Evolutionary conservation across 2,329 filamentous ascomycete species (phyloP).

Genomic region (Clonostachys chloroleuca): DNA sequence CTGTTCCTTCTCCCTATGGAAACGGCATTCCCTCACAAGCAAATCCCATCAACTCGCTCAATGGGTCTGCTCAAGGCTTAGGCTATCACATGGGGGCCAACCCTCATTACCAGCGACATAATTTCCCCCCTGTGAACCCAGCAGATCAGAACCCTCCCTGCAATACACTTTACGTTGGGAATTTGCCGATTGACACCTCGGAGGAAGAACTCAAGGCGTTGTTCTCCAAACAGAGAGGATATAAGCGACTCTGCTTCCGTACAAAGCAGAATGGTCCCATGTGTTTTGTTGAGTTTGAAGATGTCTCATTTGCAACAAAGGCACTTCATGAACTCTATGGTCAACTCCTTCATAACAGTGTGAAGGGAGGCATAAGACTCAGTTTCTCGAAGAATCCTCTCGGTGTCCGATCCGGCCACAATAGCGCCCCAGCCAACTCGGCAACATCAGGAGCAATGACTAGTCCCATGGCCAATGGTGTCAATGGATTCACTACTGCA

Average conservation of each 20-base stretch:
- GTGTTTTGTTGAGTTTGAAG: slow-evolving; percentile 99
- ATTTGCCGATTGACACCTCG: slow-evolving; percentile 85
- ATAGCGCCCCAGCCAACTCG: slow-evolving; percentile 18
- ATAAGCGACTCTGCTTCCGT: slow-evolving; percentile 91
- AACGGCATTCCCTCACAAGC: slow-evolving; percentile 31
- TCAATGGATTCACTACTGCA: slow-evolving; percentile 60
- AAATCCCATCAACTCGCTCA: slow-evolving; percentile 50
- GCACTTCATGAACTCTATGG: slow-evolving; percentile 88
- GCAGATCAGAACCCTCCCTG: slow-evolving; percentile 96
- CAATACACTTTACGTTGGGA: slow-evolving; percentile 98
- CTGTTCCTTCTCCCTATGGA: slow-evolving; percentile 40
- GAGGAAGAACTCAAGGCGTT: slow-evolving; percentile 94
- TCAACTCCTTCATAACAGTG: slow-evolving; percentile 79
- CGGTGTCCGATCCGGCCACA: slow-evolving; percentile 78
- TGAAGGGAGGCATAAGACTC: slow-evolving; percentile 90
- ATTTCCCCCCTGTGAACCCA: slow-evolving; percentile 83
- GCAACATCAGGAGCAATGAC: neutral
- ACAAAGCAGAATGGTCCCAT: slow-evolving; percentile 95
- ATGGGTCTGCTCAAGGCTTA: slow-evolving; percentile 17
- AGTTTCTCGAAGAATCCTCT: slow-evolving; percentile 98
- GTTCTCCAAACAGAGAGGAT: slow-evolving; percentile 90
- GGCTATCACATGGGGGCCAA: slow-evolving; percentile 26
- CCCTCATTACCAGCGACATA: slow-evolving; percentile 46
- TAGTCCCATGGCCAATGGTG: slow-evolving; percentile 42
- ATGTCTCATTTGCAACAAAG: slow-evolving; percentile 87